Percentiles rank a stretch among this genome's conserved stretches.
Evolutionary conservation across 2,329 filamentous ascomycete species (phyloP).

Genomic region (Fusarium coicis): DNA sequence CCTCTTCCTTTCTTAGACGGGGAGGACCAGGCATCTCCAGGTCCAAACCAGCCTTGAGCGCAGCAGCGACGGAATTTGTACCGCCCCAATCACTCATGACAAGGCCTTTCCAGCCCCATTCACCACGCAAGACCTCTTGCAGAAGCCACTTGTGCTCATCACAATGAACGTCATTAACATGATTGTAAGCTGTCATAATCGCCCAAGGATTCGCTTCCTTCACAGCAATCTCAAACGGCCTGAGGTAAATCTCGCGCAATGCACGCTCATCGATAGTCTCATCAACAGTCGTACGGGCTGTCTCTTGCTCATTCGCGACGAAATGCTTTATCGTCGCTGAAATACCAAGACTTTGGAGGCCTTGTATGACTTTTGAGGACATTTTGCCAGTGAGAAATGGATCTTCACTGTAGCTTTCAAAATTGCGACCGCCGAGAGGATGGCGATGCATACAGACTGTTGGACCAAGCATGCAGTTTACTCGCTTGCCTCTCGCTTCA

Average conservation of each 20-base stretch:
- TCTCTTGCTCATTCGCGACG: constrained; percentile 56
- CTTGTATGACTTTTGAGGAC: constrained; percentile 56
- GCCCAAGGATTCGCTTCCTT: constrained; percentile 55
- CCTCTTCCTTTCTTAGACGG: constrained; percentile 38
- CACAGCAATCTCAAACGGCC: constrained; percentile 58
- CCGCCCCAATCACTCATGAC: constrained; percentile 61
- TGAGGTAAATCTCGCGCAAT: constrained; percentile 54
- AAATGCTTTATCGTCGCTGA: constrained; percentile 60
- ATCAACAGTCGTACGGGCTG: constrained; percentile 45
- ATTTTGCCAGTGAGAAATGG: constrained; percentile 58
- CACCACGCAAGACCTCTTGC: constrained; percentile 52
- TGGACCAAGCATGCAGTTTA: constrained; percentile 77
- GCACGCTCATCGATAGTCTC: constrained; percentile 46
- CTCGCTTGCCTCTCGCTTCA: constrained; percentile 67
- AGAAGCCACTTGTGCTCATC: constrained; percentile 54
- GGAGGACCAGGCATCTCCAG: constrained; percentile 53
- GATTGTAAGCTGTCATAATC: constrained; percentile 60
- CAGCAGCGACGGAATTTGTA: constrained; percentile 48
- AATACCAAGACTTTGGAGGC: constrained; percentile 56
- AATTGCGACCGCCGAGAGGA: constrained; percentile 59
- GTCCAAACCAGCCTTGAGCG: constrained; percentile 47
- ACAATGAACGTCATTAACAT: constrained; percentile 57
- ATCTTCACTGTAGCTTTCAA: constrained; percentile 61
- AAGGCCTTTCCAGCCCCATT: constrained; percentile 58
- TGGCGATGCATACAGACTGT: constrained; percentile 62